Evolutionary conservation across 495 filamentous ascomycete genomes (phyloP), one percentile per base, ranked within the genome.

Genomic region (Parmelia sp.): DNA sequence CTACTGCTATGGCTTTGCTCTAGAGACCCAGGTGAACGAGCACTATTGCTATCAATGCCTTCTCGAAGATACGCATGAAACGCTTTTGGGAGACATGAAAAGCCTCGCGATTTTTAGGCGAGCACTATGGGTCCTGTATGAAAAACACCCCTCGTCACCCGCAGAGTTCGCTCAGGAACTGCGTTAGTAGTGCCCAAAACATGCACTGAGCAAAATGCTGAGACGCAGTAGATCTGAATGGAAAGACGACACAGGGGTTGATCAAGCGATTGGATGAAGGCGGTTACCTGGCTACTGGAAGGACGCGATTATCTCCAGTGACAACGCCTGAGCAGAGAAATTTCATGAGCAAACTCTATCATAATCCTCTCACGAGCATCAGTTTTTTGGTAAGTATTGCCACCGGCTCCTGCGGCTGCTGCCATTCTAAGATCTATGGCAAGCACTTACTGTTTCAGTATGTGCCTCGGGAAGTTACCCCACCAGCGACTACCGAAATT

Each of bases 41-140:
- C 79, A 84, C 65, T 70, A 73, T 53, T 84, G 81, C 70, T 84
- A 82, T 65, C 63, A 68, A 47, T 84, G 81, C 66, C 66, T 84
- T 4, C 71, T 83, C 19, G 69, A 74, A 61, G 72, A 71, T 10
- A 71, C 75, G 17, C 73, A 77, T 35, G n/a, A 51, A 19, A 40
- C 65, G 8, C 47, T 74, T 9, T 69, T 82, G 10, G 45, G 64
- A 36, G 65, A 77, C 29, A 64, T 82, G 67, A 67, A 69, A 33
- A 65, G 66, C 21, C 65, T 81, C 11, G 73, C 77, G 17, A 65
- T 74, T 19, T 47, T 72, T 37, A 65, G 80, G 51, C 68, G 72
- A 62, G 69, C 68, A 3, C 58, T 77, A 17, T 70, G 61, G 42
- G 64, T 75, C 25, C 66, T 76, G 10, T 59, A 71, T 11, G 63